phyloP scores from a whole-genome alignment of 768 basidiomycete species.

The Russula compacta region DNA sequence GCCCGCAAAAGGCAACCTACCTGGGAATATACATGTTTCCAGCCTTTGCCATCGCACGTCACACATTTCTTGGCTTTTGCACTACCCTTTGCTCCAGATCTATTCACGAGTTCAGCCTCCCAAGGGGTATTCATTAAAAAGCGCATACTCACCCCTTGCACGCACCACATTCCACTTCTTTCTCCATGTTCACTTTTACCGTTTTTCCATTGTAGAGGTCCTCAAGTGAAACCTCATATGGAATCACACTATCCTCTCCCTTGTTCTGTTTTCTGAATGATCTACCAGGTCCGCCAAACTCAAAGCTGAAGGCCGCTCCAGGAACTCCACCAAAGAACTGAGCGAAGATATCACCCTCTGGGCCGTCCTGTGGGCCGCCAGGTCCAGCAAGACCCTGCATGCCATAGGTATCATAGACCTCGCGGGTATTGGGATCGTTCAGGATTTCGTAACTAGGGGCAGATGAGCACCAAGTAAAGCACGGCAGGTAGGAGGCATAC shows the following conservation, averaged over 20 bases:
- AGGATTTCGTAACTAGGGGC: slow-evolving; percentile 69
- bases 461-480: background rate
- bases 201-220: slow-evolving; percentile 89
- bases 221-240: slow-evolving; percentile 81
- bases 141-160: slow-evolving; percentile 67
- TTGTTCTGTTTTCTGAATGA: slow-evolving; percentile 36
- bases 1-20: slow-evolving; percentile 25
- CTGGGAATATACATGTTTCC: slow-evolving; percentile 50
- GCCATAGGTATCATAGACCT: slow-evolving; percentile 64
- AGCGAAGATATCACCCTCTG: slow-evolving; percentile 63
- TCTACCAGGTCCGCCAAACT: slow-evolving; percentile 33
- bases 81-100: slow-evolving; percentile 72
- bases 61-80: slow-evolving; percentile 81
- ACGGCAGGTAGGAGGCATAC: slow-evolving; percentile 36
- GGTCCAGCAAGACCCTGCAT: slow-evolving; percentile 55
- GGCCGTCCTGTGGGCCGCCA: slow-evolving; percentile 32
- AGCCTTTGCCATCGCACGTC: slow-evolving; percentile 79
- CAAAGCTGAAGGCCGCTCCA: slow-evolving; percentile 58
- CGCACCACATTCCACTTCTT: slow-evolving; percentile 63
- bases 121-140: slow-evolving; percentile 8
- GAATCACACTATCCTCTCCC: slow-evolving; percentile 66
- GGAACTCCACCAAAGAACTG: slow-evolving; percentile 55
- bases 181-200: slow-evolving; percentile 84
- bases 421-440: slow-evolving; percentile 57
- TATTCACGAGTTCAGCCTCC: slow-evolving; percentile 26